Evolutionary conservation across 345 rosid species (phyloP).

Genomic region (Brassica napus): DNA sequence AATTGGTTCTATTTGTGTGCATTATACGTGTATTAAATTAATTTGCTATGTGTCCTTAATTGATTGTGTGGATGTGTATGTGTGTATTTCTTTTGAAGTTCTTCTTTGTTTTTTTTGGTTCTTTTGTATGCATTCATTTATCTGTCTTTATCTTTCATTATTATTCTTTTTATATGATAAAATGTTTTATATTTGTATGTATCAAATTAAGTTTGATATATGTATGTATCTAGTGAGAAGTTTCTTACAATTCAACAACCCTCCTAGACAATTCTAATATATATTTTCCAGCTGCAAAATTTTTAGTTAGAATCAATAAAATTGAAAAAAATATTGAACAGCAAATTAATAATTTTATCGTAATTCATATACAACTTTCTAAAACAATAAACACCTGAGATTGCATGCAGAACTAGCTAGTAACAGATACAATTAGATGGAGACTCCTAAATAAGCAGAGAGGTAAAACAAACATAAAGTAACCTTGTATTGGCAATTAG

Average conservation of each 20-base stretch:
- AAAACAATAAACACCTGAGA: background rate
- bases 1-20: constrained; percentile 30
- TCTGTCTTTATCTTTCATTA: constrained; percentile 1
- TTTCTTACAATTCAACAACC: background rate
- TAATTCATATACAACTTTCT: background rate
- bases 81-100: background rate
- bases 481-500: background rate
- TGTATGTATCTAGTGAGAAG: background rate
- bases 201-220: background rate
- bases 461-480: constrained; percentile 3
- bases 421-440: constrained; percentile 9
- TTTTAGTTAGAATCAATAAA: background rate
- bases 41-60: constrained; percentile 16
- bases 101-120: constrained; percentile 4
- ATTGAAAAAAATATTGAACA: background rate
- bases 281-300: background rate
- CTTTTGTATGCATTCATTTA: constrained; percentile 13
- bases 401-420: background rate
- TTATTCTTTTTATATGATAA: constrained; percentile 3
- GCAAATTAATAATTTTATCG: background rate
- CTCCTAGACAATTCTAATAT: background rate
- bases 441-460: background rate
- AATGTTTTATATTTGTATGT: background rate
- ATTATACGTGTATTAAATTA: constrained; percentile 9
- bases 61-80: constrained; percentile 19